These are phyloP conservation scores for Sporobolomyces phaffii DNA, from an alignment of 768 basidiomycete species.

Conservation along the genomic window DNA sequence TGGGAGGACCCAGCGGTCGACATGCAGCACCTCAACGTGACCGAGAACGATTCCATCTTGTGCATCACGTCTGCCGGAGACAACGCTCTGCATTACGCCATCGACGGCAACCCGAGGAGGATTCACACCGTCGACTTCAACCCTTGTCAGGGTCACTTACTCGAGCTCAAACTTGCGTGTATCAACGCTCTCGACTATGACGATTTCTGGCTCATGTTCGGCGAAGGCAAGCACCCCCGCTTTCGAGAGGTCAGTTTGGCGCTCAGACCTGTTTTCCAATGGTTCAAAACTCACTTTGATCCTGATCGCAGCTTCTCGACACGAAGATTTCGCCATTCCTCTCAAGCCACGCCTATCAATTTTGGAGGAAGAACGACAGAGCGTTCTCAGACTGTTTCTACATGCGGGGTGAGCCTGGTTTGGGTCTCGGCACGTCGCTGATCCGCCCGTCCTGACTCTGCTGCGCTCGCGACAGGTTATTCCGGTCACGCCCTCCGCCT, in stretches of 20 bases:
- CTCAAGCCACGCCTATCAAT: conserved; percentile 67
- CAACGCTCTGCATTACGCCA: conserved; percentile 73
- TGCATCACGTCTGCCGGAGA: conserved; percentile 73
- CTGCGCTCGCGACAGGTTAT: conserved; percentile 7
- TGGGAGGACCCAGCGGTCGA: conserved; percentile 71
- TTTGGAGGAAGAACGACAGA: conserved; percentile 62
- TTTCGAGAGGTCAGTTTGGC: conserved; percentile 54
- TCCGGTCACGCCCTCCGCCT: conserved; percentile 54
- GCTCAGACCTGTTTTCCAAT: too few species aligned
- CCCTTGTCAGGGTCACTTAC: conserved; percentile 57
- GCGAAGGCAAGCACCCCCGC: conserved; percentile 56
- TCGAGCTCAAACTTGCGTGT: conserved; percentile 71
- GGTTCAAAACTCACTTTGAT: conserved; percentile 37
- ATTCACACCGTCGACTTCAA: conserved; percentile 65
- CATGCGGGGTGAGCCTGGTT: conserved; percentile 57
- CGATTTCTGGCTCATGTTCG: conserved; percentile 61
- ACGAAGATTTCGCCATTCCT: conserved; percentile 60
- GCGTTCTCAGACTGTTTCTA: conserved; percentile 58
- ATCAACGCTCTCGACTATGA: conserved; percentile 55
- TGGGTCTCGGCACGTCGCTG: too few species aligned
- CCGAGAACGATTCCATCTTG: conserved; percentile 60
- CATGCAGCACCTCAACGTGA: conserved; percentile 59
- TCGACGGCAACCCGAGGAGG: conserved; percentile 57
- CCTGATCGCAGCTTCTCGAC: conserved; percentile 56
- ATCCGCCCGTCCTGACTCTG: too few species aligned